Evolutionary conservation across 2,329 filamentous ascomycete species (phyloP).

Genomic region (Pseudogymnoascus sp.): DNA sequence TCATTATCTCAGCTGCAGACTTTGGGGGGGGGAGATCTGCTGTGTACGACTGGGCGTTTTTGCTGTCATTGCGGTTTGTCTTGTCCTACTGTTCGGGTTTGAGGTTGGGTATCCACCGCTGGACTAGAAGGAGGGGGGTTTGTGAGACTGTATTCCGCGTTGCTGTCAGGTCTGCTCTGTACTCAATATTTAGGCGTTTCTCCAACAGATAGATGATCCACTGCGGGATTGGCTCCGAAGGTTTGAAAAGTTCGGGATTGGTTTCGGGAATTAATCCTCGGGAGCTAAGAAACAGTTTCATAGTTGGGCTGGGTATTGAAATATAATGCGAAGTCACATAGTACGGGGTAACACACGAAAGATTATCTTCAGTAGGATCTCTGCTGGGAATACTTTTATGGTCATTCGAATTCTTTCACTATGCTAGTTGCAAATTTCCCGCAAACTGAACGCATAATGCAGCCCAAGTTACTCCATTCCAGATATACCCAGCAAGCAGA

Average conservation of each 20-base stretch:
- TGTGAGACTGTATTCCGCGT: neutral
- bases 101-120: neutral
- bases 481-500: conserved; percentile 12
- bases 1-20: conserved; percentile 2
- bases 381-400: conserved; percentile 12
- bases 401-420: conserved; percentile 27
- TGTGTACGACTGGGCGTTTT: neutral
- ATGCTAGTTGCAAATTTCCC: conserved; percentile 29
- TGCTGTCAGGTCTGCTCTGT: neutral
- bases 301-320: neutral
- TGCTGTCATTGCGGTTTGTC: neutral
- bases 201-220: neutral
- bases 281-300: neutral
- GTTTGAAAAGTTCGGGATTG: neutral
- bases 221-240: neutral
- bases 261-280: neutral
- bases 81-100: neutral
- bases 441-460: conserved; percentile 23
- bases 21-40: neutral
- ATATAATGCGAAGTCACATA: neutral
- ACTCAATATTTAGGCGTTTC: neutral
- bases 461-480: conserved; percentile 30
- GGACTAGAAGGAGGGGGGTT: neutral
- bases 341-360: neutral
- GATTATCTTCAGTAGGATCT: neutral